These are phyloP conservation scores for Mycosphaerella arachidis DNA, from an alignment of 2,329 filamentous ascomycete species.

Conservation along the genomic window DNA sequence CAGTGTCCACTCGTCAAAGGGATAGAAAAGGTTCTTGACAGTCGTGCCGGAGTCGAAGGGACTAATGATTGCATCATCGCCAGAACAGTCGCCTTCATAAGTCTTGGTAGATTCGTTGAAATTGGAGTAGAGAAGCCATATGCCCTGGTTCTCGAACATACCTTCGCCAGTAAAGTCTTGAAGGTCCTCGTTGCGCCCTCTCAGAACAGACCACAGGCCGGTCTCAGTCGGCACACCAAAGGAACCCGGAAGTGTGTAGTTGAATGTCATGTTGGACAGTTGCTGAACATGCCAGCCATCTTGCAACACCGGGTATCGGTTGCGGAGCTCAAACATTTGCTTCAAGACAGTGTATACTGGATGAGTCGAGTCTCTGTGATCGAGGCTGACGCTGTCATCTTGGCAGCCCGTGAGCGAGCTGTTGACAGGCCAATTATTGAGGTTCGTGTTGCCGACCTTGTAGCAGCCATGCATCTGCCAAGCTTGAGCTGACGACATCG, in stretches of 20 bases:
- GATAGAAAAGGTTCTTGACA: conserved; percentile 61
- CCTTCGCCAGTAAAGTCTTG: conserved; percentile 48
- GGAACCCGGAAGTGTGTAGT: conserved; percentile 51
- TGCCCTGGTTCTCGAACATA: conserved; percentile 41
- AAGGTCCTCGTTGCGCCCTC: conserved; percentile 46
- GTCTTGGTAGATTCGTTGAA: conserved; percentile 42
- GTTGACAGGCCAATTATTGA: conserved; percentile 55
- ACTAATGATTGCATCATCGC: conserved; percentile 49
- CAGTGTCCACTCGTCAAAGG: conserved; percentile 55
- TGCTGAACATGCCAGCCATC: conserved; percentile 55
- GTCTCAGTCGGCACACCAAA: conserved; percentile 51
- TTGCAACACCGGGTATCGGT: conserved; percentile 54
- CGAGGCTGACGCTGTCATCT: conserved; percentile 54
- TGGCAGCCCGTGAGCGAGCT: conserved; percentile 52
- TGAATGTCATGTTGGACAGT: conserved; percentile 53
- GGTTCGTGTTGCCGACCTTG: conserved; percentile 51
- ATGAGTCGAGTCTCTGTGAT: conserved; percentile 60
- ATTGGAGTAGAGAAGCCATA: conserved; percentile 53
- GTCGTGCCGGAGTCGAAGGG: conserved; percentile 52
- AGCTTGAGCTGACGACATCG: conserved; percentile 57
- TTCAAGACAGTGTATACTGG: conserved; percentile 59
- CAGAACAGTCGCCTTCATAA: conserved; percentile 57
- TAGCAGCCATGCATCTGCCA: conserved; percentile 66
- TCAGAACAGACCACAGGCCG: conserved; percentile 57
- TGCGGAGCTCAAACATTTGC: conserved; percentile 57